Evolutionary conservation across 345 rosid species (phyloP).

Genomic region (Jatropha curcas): DNA sequence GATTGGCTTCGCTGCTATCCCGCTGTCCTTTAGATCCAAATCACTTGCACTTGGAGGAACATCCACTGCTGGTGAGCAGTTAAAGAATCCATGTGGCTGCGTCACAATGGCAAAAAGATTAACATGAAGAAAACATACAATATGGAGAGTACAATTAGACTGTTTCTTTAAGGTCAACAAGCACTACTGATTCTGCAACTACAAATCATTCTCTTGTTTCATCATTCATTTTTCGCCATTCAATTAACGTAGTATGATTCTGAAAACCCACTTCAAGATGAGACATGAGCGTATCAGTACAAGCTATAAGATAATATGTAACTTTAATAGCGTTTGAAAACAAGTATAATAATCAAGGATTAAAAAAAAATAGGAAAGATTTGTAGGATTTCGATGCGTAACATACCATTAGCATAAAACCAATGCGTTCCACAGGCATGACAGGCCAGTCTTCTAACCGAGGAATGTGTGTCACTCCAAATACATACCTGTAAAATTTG

Average conservation of each 20-base stretch:
- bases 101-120: neutral
- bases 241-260: neutral
- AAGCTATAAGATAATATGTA: neutral
- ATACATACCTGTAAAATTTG: conserved; percentile 62
- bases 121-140: too few relatives aligned
- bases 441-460: conserved; percentile 97
- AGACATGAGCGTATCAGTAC: neutral
- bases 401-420: conserved; percentile 77
- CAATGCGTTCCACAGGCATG: conserved; percentile 87
- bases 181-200: too few relatives aligned
- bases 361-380: neutral
- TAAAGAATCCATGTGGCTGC: conserved; percentile 97
- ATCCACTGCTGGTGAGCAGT: conserved; percentile 90
- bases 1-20: conserved; percentile 40
- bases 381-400: neutral
- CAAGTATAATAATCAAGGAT: neutral
- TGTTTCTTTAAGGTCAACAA: too few relatives aligned
- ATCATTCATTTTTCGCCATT: neutral
- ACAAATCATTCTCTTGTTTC: neutral
- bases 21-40: conserved; percentile 62
- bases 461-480: conserved; percentile 86
- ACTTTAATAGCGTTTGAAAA: neutral
- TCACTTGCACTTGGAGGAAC: conserved; percentile 86
- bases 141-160: too few relatives aligned
- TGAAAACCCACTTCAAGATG: neutral